These are phyloP conservation scores for Suhomyces bolitotheri DNA, from an alignment of 1,139 yeast genomes.

Conservation along the genomic window DNA sequence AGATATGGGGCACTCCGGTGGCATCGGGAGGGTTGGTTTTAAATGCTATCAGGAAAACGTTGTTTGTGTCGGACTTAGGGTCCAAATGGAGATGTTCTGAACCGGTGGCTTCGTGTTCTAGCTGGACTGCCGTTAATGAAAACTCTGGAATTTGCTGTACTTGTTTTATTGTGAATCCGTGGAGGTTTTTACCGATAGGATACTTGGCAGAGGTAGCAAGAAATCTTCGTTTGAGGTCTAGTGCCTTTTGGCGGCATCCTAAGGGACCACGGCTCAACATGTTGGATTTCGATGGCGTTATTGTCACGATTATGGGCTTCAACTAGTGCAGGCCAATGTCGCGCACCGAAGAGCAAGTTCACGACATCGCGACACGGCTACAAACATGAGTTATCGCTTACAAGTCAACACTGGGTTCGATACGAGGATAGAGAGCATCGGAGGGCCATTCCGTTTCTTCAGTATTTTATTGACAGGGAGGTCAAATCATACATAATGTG, in stretches of 20 bases:
- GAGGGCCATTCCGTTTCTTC: too few relatives aligned
- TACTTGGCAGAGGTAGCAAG: slow-evolving; percentile 37
- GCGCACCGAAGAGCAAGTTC: too few relatives aligned
- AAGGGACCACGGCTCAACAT: background rate
- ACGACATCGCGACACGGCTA: too few relatives aligned
- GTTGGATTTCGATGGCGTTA: too few relatives aligned
- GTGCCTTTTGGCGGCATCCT: background rate
- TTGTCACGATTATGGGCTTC: too few relatives aligned
- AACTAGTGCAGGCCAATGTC: too few relatives aligned
- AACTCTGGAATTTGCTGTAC: slow-evolving; percentile 78
- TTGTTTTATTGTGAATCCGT: slow-evolving; percentile 65
- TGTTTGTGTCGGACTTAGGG: slow-evolving; percentile 69
- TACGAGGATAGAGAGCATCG: too few relatives aligned
- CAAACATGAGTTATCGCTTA: too few relatives aligned
- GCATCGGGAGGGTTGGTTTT: slow-evolving; percentile 92
- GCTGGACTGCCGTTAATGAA: slow-evolving; percentile 73
- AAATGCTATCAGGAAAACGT: slow-evolving; percentile 86
- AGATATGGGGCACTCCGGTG: slow-evolving; percentile 93
- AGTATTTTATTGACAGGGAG: too few relatives aligned
- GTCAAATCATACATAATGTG: too few relatives aligned
- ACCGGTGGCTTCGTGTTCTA: slow-evolving; percentile 68
- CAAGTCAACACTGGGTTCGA: too few relatives aligned
- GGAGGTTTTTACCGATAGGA: slow-evolving; percentile 60
- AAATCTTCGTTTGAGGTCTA: slow-evolving; percentile 1
- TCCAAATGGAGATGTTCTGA: slow-evolving; percentile 85